Base-by-base conservation (phyloP, 1,139 yeast species). In the Blastobotrys arbuscula region DNA sequence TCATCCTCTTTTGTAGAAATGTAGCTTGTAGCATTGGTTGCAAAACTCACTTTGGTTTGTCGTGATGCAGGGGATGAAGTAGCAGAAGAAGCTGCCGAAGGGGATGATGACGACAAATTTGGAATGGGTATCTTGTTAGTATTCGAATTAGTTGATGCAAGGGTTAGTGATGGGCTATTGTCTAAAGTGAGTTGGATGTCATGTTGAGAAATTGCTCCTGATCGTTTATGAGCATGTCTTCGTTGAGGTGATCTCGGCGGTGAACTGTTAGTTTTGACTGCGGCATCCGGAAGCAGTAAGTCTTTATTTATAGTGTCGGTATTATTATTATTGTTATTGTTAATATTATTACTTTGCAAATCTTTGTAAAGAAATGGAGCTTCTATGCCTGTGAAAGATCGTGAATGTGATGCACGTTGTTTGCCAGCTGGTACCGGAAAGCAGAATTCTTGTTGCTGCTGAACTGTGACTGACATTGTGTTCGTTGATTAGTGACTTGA, bases 131-230 rank as follows among this genome's bases (percentile, higher is more conserved):
- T 28, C 31, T 28, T 28, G 12, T 28, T 28, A 28, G 31, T 28
- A 28, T 28, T 28, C 10, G 5, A 12, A 4, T 4, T 28, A 33
- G 49, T 37, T 13, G 44, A 41, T 39, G 44, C 46, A 43, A 26
- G 31, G 15, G 48, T 39, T 36, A 39, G 33, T n/a, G 50, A 36
- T 4, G 45, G 44, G 7, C 46, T 37, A 35, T 42, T 41, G 12
- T 30, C 34, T 30, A 42, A 31, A 12, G 39, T 40, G 18, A 47
- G 20, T 33, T 39, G 39, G 26, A 48, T 48, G 18, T 50, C 53
- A 28, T 50, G 53, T 26, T 45, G 47, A 6, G 59, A 56, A 10
- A 50, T 34, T 1, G 54, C 54, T 10, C 54, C 54, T 1, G 54
- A 51, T 39, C 54, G 44, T 21, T 45, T 47, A 42, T 51, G 54